Base-by-base conservation (phyloP, 768 basidiomycete species). In the Lyophyllum decastes region DNA sequence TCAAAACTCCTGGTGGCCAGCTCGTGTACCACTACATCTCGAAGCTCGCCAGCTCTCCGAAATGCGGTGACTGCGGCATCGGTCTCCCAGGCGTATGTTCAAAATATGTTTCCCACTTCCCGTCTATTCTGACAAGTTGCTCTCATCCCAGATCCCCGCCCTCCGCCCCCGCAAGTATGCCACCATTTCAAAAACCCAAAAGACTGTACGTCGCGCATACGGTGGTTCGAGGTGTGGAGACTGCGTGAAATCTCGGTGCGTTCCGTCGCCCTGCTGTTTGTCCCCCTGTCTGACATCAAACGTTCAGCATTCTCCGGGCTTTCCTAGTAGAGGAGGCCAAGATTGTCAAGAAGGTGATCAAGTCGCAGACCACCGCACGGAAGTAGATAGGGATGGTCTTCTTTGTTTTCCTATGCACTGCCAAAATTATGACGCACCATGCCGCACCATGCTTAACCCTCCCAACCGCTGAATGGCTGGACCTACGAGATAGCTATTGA, bases 301-400 rank as follows among this genome's bases (percentile, higher is more conserved):
- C 5, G 11, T 49, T 0, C 61, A 98, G 97, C 62, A 95, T 99
- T 67, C 89, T 98, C 66, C 92, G 97, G 59, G 95, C 97, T 62
- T 99, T 99, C 88, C 79, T 99, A 59, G 92, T 99, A 40, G 97
- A 98, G 83, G 97, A 99, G 82, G 97, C 97, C 45, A 98, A 98
- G 83, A 98, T 99, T 68, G 97, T 99, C 72, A 99, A 99, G 89
- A 90, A 86, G 79, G 96, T 98, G 66, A 95, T 98, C 84, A 97
- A 97, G 83, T 89, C 90, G 71, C 93, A 82, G 69, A 72, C 68
- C 35, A 61, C 73, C 46, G 63, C 72, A 63, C 75, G 77, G 68
- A 80, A 81, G 70, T 79, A 79, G 68, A 41, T 11, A 17, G 16
- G 16, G 10, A 19, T 2, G 40, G 16, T 19, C 5, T 41, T 41